Conservation (phyloP, 2,329 filamentous ascomycete genomes). For the Cytospora mali region DNA sequence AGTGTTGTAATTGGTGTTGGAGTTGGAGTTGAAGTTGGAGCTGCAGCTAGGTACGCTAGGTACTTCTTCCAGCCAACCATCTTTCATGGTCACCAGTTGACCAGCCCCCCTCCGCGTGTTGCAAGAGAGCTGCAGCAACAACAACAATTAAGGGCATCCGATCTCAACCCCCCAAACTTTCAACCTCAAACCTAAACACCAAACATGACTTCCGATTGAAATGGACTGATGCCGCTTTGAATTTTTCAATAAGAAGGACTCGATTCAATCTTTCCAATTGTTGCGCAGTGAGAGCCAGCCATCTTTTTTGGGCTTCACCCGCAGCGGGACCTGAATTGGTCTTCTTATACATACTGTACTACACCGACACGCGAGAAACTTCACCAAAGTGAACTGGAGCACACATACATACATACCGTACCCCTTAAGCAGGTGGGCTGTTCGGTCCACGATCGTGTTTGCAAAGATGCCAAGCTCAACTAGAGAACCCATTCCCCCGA, state of each 20-base stretch:
- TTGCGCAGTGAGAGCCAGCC: not conserved
- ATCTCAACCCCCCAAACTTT: too few relatives aligned
- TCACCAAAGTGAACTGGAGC: not conserved
- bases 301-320: too few relatives aligned
- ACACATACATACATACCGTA: too few relatives aligned
- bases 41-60: not conserved
- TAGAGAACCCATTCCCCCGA: conserved; percentile 29
- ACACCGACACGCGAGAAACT: not conserved
- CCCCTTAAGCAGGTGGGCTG: not conserved
- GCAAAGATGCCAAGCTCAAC: conserved; percentile 37
- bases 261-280: too few relatives aligned
- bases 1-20: not conserved
- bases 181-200: not conserved
- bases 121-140: not conserved
- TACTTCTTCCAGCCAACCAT: conserved; percentile 13
- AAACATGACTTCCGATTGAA: not conserved
- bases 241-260: not conserved
- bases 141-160: not conserved
- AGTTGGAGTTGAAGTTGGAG: not conserved
- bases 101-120: conserved; percentile 4
- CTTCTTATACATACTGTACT: not conserved
- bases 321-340: not conserved
- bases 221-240: not conserved
- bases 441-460: conserved; percentile 7
- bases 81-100: conserved; percentile 9